Percentiles rank a stretch among this genome's conserved stretches.
Conservation (phyloP, 345 rosid genomes). For the Abelmoschus esculentus region DNA sequence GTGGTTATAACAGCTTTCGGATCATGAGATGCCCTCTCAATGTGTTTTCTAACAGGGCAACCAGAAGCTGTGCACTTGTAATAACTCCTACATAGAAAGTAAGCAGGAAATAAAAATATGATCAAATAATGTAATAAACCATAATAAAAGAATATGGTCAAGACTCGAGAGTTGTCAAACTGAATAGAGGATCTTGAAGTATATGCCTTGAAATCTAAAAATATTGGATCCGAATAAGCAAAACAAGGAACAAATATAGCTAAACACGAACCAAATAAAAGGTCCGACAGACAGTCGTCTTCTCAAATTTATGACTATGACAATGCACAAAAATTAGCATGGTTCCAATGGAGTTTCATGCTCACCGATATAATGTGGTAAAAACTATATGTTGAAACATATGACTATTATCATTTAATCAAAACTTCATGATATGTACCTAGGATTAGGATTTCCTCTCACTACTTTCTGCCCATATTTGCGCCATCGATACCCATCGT, state of each 20-base stretch:
- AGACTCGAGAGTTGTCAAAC: background rate
- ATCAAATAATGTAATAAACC: background rate
- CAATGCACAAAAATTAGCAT: background rate
- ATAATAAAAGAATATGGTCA: background rate
- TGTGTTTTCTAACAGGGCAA: constrained; percentile 95
- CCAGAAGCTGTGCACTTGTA: constrained; percentile 94
- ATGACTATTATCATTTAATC: background rate
- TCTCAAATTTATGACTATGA: background rate
- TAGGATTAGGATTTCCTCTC: constrained; percentile 96
- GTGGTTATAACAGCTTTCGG: constrained; percentile 97
- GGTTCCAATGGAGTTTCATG: background rate
- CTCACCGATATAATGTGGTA: background rate
- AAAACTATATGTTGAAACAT: background rate
- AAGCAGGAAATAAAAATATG: background rate
- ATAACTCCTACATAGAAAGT: constrained; percentile 67
- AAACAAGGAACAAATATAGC: background rate
- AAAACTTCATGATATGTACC: constrained; percentile 33
- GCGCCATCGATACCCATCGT: constrained; percentile 99
- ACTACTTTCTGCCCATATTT: constrained; percentile 99
- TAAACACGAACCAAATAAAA: background rate
- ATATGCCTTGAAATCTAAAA: background rate
- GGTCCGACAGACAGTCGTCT: background rate
- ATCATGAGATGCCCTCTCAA: constrained; percentile 98
- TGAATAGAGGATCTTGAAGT: background rate
- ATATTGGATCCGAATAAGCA: background rate